phyloP scores from a whole-genome alignment of 495 filamentous ascomycete species.

The Xylaria nigripes region DNA sequence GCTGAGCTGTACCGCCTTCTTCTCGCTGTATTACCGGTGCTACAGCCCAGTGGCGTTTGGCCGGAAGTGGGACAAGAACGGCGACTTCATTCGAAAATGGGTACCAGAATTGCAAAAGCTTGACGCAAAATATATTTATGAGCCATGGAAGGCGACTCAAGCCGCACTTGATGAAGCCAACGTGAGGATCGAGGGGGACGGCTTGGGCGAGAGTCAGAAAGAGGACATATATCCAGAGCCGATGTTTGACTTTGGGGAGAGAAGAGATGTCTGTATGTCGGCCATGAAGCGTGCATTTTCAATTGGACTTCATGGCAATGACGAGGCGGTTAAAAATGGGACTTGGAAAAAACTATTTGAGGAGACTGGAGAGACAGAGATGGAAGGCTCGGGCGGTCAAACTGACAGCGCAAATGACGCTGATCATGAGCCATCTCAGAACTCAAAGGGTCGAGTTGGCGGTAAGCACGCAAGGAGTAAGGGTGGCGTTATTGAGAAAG shows the following conservation, averaged over 20 bases:
- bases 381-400: slow-evolving; percentile 24
- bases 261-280: slow-evolving; percentile 50
- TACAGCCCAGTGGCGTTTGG: slow-evolving; percentile 61
- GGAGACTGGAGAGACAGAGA: slow-evolving; percentile 42
- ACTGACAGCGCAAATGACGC: slow-evolving; percentile 22
- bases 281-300: slow-evolving; percentile 59
- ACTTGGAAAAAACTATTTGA: slow-evolving; percentile 52
- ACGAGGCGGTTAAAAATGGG: slow-evolving; percentile 50
- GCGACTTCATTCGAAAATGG: slow-evolving; percentile 50
- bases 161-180: slow-evolving; percentile 52
- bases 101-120: slow-evolving; percentile 53
- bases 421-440: slow-evolving; percentile 6
- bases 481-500: slow-evolving; percentile 21
- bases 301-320: slow-evolving; percentile 52
- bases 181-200: slow-evolving; percentile 43
- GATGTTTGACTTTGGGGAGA: slow-evolving; percentile 61
- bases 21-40: slow-evolving; percentile 53
- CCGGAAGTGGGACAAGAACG: slow-evolving; percentile 58
- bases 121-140: slow-evolving; percentile 61
- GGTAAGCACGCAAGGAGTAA: slow-evolving; percentile 25
- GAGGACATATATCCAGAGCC: slow-evolving; percentile 53
- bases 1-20: slow-evolving; percentile 66
- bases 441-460: slow-evolving; percentile 5
- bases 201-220: neutral
- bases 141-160: slow-evolving; percentile 62